Evolutionary conservation across 202 grass and related monocot genomes (phyloP).

Genomic region (Bolboschoenoplectus hybrid): DNA sequence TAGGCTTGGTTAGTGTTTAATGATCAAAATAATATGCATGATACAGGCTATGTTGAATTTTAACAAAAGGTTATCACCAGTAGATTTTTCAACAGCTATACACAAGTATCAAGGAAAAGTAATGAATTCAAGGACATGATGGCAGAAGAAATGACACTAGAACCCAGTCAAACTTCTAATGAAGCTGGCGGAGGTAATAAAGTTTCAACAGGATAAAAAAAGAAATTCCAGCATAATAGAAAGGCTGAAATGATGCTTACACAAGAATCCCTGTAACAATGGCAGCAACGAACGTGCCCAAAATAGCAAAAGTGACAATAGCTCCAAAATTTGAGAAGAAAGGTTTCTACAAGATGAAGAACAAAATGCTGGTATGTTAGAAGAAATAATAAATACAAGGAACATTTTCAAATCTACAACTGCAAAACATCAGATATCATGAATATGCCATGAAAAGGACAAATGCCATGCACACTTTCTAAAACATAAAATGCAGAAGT

Average conservation of each 20-base stretch:
- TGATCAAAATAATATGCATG: slow-evolving; percentile 12
- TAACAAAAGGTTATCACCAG: neutral
- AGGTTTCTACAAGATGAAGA: slow-evolving; percentile 65
- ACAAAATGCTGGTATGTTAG: slow-evolving; percentile 16
- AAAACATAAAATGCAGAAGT: neutral
- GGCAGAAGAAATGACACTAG: neutral
- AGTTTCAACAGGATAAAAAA: slow-evolving; percentile 1
- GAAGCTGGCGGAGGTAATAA: neutral
- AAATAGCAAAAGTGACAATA: slow-evolving; percentile 94
- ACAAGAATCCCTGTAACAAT: slow-evolving; percentile 92
- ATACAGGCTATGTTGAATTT: neutral
- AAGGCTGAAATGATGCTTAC: slow-evolving; percentile 65
- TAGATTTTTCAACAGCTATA: neutral
- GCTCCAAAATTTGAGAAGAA: slow-evolving; percentile 99
- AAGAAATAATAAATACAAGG: slow-evolving; percentile 26
- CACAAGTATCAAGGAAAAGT: neutral
- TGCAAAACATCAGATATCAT: neutral
- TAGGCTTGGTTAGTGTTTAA: neutral
- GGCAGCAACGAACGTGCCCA: slow-evolving; percentile 93
- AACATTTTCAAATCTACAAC: neutral
- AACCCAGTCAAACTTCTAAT: slow-evolving; percentile 8
- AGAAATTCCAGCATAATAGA: neutral
- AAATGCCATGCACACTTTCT: slow-evolving; percentile 1
- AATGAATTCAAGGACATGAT: slow-evolving; percentile 24
- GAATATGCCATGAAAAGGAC: neutral